Conservation (phyloP, 176 grass and related monocot genomes). For the Aegilops longissima region DNA sequence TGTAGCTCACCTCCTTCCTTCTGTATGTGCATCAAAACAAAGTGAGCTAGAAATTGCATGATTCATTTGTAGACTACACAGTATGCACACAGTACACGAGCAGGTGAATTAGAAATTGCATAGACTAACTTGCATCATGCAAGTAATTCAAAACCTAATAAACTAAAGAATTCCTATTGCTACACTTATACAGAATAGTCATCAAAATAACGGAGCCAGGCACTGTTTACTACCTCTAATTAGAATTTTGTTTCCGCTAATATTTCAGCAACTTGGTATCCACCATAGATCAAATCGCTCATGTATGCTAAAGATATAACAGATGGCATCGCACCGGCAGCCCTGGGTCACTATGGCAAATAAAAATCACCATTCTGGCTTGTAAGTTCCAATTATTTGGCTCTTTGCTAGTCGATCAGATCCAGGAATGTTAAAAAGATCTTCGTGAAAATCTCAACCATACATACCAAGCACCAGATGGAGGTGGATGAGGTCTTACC, state of each 20-base stretch:
- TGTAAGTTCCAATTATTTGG: conserved; percentile 5
- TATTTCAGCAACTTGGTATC: not conserved
- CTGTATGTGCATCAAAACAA: conserved; percentile 41
- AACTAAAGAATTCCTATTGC: not conserved
- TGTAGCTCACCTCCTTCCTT: conserved; percentile 78
- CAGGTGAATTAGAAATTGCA: not conserved
- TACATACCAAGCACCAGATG: not conserved
- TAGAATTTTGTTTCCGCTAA: not conserved
- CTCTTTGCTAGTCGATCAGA: not conserved
- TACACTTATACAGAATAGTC: not conserved
- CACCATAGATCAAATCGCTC: not conserved
- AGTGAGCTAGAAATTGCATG: conserved; percentile 1
- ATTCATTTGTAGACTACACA: not conserved
- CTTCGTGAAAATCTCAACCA: not conserved
- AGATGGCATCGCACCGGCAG: not conserved
- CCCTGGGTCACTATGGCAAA: not conserved
- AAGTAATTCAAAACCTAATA: not conserved
- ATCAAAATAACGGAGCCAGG: not conserved
- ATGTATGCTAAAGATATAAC: not conserved
- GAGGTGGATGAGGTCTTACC: conserved; percentile 40
- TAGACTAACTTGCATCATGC: not conserved
- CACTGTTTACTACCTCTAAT: not conserved
- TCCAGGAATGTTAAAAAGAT: not conserved
- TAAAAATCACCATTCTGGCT: not conserved
- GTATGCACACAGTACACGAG: not conserved